phyloP scores from a whole-genome alignment of 805 yeast genomes.

The Diddensiella caesifluorescens region DNA sequence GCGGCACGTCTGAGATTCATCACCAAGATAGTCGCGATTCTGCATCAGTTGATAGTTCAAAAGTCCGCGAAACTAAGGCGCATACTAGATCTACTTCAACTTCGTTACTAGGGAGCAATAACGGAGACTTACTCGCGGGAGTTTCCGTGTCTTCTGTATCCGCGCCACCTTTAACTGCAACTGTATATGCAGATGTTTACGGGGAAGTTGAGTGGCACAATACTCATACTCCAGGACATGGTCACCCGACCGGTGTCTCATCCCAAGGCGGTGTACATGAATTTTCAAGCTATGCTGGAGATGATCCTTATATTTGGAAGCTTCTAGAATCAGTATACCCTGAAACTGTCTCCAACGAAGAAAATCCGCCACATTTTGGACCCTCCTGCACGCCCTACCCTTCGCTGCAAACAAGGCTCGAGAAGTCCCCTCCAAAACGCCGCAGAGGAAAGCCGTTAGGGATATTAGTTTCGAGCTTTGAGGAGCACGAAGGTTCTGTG shows the following conservation, averaged over 20 bases:
- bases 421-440: constrained; percentile 3
- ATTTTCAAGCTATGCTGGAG: constrained; percentile 55
- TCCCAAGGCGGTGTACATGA: constrained; percentile 29
- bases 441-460: constrained; percentile 42
- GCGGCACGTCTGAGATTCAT: not conserved
- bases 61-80: not conserved
- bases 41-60: not conserved
- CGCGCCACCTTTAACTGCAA: constrained; percentile 14
- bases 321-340: constrained; percentile 50
- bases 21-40: not conserved
- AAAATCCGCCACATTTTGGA: constrained; percentile 64
- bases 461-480: constrained; percentile 53
- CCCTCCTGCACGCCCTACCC: constrained; percentile 19
- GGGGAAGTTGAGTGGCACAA: constrained; percentile 17
- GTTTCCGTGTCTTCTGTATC: not conserved
- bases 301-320: constrained; percentile 54
- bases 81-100: not conserved
- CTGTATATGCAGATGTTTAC: constrained; percentile 18
- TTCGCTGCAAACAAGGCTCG: not conserved
- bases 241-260: constrained; percentile 5
- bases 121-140: not conserved
- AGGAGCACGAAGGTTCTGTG: constrained; percentile 58
- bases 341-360: constrained; percentile 48
- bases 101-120: not conserved
- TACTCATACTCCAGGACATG: constrained; percentile 5